Evolutionary conservation across 768 basidiomycete species (phyloP).

Genomic region (Suillus tomentosus): DNA sequence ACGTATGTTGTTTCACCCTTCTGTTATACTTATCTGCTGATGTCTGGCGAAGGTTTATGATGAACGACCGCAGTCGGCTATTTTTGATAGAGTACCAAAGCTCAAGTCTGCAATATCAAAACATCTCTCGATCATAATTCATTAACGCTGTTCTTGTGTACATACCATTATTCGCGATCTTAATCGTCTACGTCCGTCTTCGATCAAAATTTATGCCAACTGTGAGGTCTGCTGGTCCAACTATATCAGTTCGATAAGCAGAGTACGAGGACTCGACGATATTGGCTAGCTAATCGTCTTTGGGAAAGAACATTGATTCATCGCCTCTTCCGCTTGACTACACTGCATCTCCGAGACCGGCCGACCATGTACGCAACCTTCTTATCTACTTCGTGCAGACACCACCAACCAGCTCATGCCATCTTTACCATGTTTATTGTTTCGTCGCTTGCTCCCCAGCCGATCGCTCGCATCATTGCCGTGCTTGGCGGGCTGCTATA

Average conservation of each 20-base stretch:
- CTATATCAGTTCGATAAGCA: background rate
- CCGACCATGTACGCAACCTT: background rate
- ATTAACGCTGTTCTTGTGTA: constrained; percentile 3
- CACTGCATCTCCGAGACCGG: background rate
- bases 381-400: background rate
- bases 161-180: constrained; percentile 1
- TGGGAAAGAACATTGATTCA: background rate
- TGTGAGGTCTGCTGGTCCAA: background rate
- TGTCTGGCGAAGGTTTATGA: constrained; percentile 64
- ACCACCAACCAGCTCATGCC: background rate
- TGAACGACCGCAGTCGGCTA: constrained; percentile 66
- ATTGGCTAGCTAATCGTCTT: background rate
- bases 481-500: background rate
- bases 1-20: constrained; percentile 46
- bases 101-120: constrained; percentile 78
- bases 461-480: background rate
- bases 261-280: background rate
- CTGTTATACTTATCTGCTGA: background rate
- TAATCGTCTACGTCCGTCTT: background rate
- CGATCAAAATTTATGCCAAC: background rate
- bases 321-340: background rate
- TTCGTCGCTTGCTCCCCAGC: background rate
- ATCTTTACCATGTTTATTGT: background rate
- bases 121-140: constrained; percentile 70
- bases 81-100: constrained; percentile 82